Conservation (phyloP, 1,284 basidiomycete species). For the Acaromyces ingoldii region DNA sequence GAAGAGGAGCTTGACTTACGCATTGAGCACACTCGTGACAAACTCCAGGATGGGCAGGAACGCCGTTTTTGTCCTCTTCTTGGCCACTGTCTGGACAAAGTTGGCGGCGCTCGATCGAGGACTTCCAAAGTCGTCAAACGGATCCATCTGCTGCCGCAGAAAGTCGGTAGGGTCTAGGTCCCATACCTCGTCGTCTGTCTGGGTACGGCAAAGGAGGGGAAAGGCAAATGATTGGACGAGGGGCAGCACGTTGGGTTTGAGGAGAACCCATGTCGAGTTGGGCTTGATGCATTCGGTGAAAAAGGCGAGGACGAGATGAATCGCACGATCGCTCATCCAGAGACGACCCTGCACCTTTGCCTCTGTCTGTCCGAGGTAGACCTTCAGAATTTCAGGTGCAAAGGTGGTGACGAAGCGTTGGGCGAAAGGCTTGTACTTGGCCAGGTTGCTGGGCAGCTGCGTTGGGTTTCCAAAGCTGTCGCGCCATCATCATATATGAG, state of each 20-base stretch:
- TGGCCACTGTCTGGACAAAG: constrained; percentile 28
- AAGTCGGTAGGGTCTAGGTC: constrained; percentile 47
- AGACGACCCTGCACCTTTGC: constrained; percentile 20
- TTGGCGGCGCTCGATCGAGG: constrained; percentile 28
- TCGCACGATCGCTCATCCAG: constrained; percentile 42
- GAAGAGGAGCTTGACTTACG: too few relatives aligned
- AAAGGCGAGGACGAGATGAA: constrained; percentile 42
- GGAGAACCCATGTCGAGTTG: constrained; percentile 44
- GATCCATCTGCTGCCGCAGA: constrained; percentile 40
- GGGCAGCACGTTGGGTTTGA: constrained; percentile 43
- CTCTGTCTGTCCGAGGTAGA: constrained; percentile 43
- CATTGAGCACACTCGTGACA: constrained; percentile 43
- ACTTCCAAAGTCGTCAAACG: constrained; percentile 42
- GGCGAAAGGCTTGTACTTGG: constrained; percentile 48
- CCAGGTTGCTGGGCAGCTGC: constrained; percentile 42
- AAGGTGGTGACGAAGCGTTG: constrained; percentile 43
- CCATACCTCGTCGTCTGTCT: constrained; percentile 46
- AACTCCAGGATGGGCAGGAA: constrained; percentile 46
- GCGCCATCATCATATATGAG: too few relatives aligned
- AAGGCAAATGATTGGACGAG: constrained; percentile 45
- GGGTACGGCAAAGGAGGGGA: constrained; percentile 43
- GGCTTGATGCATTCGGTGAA: constrained; percentile 47
- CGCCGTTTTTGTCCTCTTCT: constrained; percentile 42
- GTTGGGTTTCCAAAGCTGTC: constrained; percentile 44
- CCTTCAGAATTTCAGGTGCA: constrained; percentile 49